These are phyloP conservation scores for Aurinia saxatilis DNA, from an alignment of 345 rosid species.

Conservation along the genomic window DNA sequence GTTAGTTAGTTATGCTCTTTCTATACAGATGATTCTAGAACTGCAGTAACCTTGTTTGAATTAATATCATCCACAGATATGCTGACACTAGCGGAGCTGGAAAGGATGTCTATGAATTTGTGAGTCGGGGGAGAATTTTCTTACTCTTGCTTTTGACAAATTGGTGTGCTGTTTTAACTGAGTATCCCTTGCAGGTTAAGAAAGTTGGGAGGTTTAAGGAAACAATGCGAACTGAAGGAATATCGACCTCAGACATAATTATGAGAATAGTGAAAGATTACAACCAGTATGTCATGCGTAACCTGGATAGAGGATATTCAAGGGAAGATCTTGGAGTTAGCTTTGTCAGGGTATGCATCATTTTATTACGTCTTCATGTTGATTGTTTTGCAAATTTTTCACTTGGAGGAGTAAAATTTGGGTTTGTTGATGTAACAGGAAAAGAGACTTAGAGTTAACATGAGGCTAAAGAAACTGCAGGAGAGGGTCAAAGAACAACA, in stretches of 20 bases:
- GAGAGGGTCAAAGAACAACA: constrained; percentile 92
- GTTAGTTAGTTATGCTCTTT: neutral
- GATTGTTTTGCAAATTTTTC: neutral
- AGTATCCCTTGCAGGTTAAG: constrained; percentile 50
- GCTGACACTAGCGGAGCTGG: constrained; percentile 94
- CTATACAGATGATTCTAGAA: neutral
- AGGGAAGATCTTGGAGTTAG: constrained; percentile 95
- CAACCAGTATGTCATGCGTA: constrained; percentile 92
- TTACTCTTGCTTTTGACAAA: neutral
- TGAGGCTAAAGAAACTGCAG: constrained; percentile 81
- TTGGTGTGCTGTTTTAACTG: constrained; percentile 8
- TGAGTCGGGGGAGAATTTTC: constrained; percentile 32
- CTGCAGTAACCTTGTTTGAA: constrained; percentile 7
- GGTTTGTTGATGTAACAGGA: constrained; percentile 43
- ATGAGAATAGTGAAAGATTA: constrained; percentile 95
- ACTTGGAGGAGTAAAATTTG: neutral
- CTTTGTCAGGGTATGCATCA: constrained; percentile 58
- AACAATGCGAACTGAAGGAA: constrained; percentile 89
- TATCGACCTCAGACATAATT: constrained; percentile 84
- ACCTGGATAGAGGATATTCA: constrained; percentile 82
- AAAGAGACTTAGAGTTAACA: constrained; percentile 87
- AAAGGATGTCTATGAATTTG: constrained; percentile 90
- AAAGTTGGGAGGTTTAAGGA: constrained; percentile 82
- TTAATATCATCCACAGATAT: constrained; percentile 39
- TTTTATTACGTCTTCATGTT: neutral